These are phyloP conservation scores for Pharus latifolius DNA, from an alignment of 176 grass and related monocot species.

Conservation along the genomic window DNA sequence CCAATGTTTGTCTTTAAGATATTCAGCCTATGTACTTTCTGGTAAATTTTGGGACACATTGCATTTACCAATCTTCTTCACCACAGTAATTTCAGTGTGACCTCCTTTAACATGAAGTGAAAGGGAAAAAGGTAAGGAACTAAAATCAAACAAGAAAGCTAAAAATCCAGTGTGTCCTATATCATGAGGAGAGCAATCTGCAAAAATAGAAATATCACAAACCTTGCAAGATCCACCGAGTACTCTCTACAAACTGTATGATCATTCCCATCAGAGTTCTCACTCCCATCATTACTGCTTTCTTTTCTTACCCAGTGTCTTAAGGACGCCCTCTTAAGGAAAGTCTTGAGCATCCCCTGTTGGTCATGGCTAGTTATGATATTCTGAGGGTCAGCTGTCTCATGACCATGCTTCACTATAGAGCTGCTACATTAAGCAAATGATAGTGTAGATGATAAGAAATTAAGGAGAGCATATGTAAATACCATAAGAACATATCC, in stretches of 20 bases:
- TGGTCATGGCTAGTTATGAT: slow-evolving; percentile 36
- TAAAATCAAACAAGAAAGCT: not conserved
- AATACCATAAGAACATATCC: not conserved
- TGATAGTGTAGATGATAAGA: slow-evolving; percentile 8
- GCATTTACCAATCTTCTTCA: not conserved
- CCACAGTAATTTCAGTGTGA: not conserved
- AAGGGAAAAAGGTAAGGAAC: not conserved
- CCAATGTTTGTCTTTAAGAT: not conserved
- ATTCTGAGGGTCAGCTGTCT: slow-evolving; percentile 19
- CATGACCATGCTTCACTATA: slow-evolving; percentile 6
- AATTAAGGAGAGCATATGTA: not conserved
- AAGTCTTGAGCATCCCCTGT: slow-evolving; percentile 74
- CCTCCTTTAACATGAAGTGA: not conserved
- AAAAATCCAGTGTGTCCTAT: not conserved
- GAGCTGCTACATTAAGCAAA: slow-evolving; percentile 26
- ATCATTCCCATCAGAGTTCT: slow-evolving; percentile 22
- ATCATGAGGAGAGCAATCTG: not conserved
- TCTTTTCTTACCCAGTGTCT: slow-evolving; percentile 67
- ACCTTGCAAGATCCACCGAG: slow-evolving; percentile 76
- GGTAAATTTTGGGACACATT: not conserved
- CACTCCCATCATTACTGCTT: slow-evolving; percentile 19
- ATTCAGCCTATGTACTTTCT: not conserved
- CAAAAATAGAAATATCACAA: not conserved
- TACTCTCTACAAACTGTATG: slow-evolving; percentile 21
- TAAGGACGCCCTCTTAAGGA: slow-evolving; percentile 71